Base-by-base conservation (phyloP, 345 rosid genomes). In the Limnanthes douglasii region DNA sequence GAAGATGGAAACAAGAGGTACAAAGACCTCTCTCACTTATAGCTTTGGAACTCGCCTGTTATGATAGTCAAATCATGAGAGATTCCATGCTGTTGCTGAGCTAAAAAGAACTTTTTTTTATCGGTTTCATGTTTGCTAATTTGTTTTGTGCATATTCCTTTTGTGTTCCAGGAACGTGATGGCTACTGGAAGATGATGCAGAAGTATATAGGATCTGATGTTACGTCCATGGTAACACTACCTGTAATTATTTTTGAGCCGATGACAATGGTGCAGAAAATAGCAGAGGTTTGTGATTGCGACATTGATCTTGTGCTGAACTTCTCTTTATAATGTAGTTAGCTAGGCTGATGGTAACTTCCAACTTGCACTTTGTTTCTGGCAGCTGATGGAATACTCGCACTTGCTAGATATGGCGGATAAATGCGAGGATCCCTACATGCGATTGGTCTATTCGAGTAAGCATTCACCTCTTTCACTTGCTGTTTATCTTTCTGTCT, bases 181-280 rank as follows among this genome's bases (percentile, higher is more conserved):
- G 50, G 92, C 32, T 78, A 84, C 39, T 90, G 99, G 96, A 90
- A 78, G 71, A 90, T 75, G 83, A 90, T 90, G 99, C 99, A 85
- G 30, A 90, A 80, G 32, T 85, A 85, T 32, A 54, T 80, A 42
- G 99, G 99, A 30, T 45, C 96, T 37, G 99, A 90, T 55, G 74
- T 90, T 31, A 86, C 95, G 32, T 90, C 99, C 2, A 61, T 90
- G 96, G 99, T 90, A 56, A 85, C 96, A 4, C 88, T 90, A 45
- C 98, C 96, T 3, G 98, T 90, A 8, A 56, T 90, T 42, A 90
- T 84, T 43, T 84, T 75, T 59, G 96, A 90, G 56, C 99, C 99
- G 47, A 65, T 68, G 78, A 68, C 99, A 24, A 85, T 78, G 85
- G 59, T 84, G 38, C 98, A 90, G 79, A 90, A 69, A 65, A 73